Evolutionary conservation across 140 eudicot species (phyloP).

Genomic region (Stevia rebaudiana): DNA sequence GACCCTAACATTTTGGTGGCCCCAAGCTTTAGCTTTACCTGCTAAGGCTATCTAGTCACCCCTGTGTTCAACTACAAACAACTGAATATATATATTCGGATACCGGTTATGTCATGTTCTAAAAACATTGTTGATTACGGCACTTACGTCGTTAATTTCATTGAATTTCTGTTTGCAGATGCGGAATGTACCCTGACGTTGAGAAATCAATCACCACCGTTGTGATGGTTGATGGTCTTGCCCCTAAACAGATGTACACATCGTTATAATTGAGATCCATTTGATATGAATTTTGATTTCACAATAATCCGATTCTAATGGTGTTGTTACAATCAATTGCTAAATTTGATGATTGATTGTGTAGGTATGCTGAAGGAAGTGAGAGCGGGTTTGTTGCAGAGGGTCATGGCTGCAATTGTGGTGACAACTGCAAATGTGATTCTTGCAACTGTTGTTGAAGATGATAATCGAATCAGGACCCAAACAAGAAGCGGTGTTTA

Average conservation of each 20-base stretch:
- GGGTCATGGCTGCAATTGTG: constrained; percentile 74
- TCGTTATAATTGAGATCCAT: not conserved
- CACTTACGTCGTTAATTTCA: no score
- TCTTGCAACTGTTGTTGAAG: constrained; percentile 64
- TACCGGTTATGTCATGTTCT: not conserved
- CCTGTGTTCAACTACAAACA: no score
- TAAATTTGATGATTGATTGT: not conserved
- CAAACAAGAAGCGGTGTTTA: not conserved
- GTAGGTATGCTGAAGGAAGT: constrained; percentile 53
- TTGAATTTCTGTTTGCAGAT: constrained; percentile 35
- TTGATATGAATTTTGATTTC: not conserved
- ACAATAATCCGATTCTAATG: not conserved
- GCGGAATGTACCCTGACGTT: constrained; percentile 66
- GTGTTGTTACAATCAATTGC: no score
- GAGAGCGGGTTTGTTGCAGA: constrained; percentile 51
- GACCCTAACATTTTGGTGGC: no score
- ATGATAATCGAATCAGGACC: not conserved
- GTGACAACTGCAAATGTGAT: constrained; percentile 75
- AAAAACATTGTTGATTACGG: no score
- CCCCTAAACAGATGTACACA: constrained; percentile 51
- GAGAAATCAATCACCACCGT: constrained; percentile 40
- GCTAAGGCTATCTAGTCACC: no score
- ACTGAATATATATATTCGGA: no score
- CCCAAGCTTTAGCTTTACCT: no score
- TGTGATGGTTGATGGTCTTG: constrained; percentile 51